Evolutionary conservation across 352 stramenopile species (phyloP), one percentile per base, ranked within the genome.

Genomic region (Peronospora farinosa): DNA sequence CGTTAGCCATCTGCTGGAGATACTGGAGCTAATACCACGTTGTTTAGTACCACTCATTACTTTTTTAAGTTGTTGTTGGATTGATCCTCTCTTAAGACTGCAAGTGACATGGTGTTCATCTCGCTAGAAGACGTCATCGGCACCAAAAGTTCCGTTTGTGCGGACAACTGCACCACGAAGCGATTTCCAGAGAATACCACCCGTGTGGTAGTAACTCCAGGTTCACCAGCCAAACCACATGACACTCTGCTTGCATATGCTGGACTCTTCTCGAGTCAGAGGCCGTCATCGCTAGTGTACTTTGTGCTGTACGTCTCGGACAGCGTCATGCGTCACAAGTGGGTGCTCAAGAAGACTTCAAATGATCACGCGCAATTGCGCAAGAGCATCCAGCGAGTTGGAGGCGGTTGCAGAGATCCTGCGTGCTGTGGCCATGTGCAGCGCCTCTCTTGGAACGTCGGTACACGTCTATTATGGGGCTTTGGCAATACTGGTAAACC

Each of bases 231-330:
- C 41, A 87, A 85, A 38, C 53, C 82, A 15, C 53, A 65, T n/a
- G 43, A 53, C 43, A 56, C 45, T 7, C 55, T 37, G 3, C 25
- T 51, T 40, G 43, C 49, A 2, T 48, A 57, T 32, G 27, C 53
- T 45, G 44, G 54, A 23, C 40, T 67, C 21, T 61, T 62, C 3
- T 54, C 60, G 15, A 57, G 16, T 17, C 57, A 67, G 30, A 47
- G 50, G 39, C 23, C 32, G 8, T 50, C 49, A 38, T 64, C 35
- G 19, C 53, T 28, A 3, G 27, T 51, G 31, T 52, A 72, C 42
- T 83, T 87, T 23, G 77, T 92, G 16, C 23, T 88, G 12, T 92
- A 87, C 60, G 72, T 92, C 40, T 84, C 71, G n/a, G 75, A 92
- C 60, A 69, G 60, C 37, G 58, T 75, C 25, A 64, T 84, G 44